Evolutionary conservation across 352 stramenopile species (phyloP).

Genomic region (Achlya hypogyna): DNA sequence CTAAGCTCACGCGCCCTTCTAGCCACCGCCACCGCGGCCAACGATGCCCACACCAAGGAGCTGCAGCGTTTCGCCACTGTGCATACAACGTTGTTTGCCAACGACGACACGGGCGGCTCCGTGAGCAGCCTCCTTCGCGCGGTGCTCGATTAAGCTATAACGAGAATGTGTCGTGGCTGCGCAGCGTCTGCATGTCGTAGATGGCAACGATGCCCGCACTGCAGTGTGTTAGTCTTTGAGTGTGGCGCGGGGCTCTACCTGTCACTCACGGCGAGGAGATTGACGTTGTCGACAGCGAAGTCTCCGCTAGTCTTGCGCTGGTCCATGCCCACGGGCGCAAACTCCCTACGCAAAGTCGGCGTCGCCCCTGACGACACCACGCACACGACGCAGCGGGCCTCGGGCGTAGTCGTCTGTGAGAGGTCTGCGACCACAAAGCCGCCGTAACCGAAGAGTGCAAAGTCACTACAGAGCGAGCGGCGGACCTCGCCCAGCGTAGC

Average conservation of each 20-base stretch:
- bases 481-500: constrained; percentile 42
- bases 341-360: background rate
- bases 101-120: background rate
- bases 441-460: constrained; percentile 51
- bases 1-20: background rate
- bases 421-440: constrained; percentile 41
- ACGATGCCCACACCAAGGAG: background rate
- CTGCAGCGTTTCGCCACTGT: constrained; percentile 7
- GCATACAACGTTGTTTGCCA: background rate
- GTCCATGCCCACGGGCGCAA: background rate
- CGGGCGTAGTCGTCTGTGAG: constrained; percentile 19
- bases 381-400: constrained; percentile 32
- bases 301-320: constrained; percentile 68
- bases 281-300: constrained; percentile 43
- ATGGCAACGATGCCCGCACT: constrained; percentile 48
- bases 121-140: background rate
- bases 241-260: too few relatives aligned
- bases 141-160: background rate
- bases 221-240: constrained; percentile 4
- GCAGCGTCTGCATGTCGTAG: constrained; percentile 28
- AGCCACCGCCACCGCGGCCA: background rate
- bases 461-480: constrained; percentile 35
- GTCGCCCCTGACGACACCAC: too few relatives aligned
- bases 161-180: background rate
- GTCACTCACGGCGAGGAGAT: constrained; percentile 58